Conservation (phyloP, 1,284 basidiomycete species). For the Microstroma glucosiphilum region DNA sequence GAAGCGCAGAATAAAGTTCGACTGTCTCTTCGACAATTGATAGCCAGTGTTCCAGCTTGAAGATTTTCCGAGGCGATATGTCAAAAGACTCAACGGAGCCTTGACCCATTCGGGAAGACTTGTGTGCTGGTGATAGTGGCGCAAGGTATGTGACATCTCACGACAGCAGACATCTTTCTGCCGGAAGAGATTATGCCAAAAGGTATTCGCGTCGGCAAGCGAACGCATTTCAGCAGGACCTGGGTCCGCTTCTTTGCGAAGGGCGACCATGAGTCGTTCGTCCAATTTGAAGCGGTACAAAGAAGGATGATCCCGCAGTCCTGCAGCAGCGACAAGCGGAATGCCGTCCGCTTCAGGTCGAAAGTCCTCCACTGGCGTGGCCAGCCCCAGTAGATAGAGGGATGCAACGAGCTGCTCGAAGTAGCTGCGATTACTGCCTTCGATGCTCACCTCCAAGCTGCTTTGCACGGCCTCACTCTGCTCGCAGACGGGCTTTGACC, state of each 20-base stretch:
- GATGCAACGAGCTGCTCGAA: not conserved
- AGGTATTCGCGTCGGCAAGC: no score
- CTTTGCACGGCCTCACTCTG: not conserved
- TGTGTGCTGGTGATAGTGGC: no score
- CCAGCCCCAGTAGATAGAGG: not conserved
- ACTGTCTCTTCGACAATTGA: not conserved
- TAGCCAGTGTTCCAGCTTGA: not conserved
- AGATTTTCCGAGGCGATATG: no score
- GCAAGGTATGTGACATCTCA: no score
- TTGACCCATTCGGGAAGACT: no score
- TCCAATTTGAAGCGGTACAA: not conserved
- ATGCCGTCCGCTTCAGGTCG: no score
- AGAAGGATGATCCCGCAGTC: not conserved
- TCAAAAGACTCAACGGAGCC: no score
- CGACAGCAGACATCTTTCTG: no score
- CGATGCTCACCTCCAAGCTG: not conserved
- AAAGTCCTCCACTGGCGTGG: not conserved
- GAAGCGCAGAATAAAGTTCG: not conserved
- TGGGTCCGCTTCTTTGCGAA: no score
- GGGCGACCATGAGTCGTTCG: not conserved
- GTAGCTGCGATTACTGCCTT: not conserved
- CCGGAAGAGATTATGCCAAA: no score
- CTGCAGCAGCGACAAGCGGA: no score
- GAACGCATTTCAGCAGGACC: no score
- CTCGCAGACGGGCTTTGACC: not conserved